Percentiles rank a stretch among this genome's conserved stretches.
phyloP scores from a whole-genome alignment of 2,329 filamentous ascomycete species.

The Rutstroemia sydowiana region DNA sequence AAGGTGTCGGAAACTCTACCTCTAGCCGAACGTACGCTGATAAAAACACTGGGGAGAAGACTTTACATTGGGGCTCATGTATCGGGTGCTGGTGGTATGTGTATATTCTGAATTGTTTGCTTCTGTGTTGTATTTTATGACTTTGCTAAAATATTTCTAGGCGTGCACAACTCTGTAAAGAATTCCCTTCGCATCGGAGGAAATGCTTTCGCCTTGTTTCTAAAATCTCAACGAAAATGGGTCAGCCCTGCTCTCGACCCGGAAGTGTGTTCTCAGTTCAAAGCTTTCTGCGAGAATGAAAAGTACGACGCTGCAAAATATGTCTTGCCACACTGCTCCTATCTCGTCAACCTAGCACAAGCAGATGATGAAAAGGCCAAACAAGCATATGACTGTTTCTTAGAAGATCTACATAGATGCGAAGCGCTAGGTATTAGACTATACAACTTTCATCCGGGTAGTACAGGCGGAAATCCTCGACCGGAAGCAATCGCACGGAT shows the following conservation, averaged over 20 bases:
- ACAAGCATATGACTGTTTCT: slow-evolving; percentile 78
- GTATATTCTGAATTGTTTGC: slow-evolving; percentile 1
- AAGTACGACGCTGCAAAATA: slow-evolving; percentile 64
- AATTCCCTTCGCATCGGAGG: slow-evolving; percentile 78
- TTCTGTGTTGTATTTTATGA: slow-evolving; percentile 9
- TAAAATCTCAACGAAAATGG: slow-evolving; percentile 97
- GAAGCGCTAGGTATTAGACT: slow-evolving; percentile 77
- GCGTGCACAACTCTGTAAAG: slow-evolving; percentile 78
- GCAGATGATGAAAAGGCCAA: slow-evolving; percentile 69
- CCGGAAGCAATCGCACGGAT: slow-evolving; percentile 69
- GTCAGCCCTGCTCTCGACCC: slow-evolving; percentile 67
- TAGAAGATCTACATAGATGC: slow-evolving; percentile 83
- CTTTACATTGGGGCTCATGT: slow-evolving; percentile 93
- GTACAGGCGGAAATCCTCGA: slow-evolving; percentile 60
- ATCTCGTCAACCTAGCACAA: slow-evolving; percentile 92
- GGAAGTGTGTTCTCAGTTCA: slow-evolving; percentile 63
- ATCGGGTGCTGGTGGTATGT: slow-evolving; percentile 72
- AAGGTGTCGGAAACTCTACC: slow-evolving; percentile 52
- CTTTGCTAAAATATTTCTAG: slow-evolving; percentile 42
- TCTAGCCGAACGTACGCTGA: slow-evolving; percentile 59
- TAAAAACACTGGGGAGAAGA: slow-evolving; percentile 53
- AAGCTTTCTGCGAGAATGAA: slow-evolving; percentile 57
- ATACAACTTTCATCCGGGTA: slow-evolving; percentile 98
- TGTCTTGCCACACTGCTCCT: slow-evolving; percentile 87
- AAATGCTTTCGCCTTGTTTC: slow-evolving; percentile 89